These are phyloP conservation scores for Cytospora piceicola DNA, from an alignment of 2,329 filamentous ascomycete species.

Conservation along the genomic window DNA sequence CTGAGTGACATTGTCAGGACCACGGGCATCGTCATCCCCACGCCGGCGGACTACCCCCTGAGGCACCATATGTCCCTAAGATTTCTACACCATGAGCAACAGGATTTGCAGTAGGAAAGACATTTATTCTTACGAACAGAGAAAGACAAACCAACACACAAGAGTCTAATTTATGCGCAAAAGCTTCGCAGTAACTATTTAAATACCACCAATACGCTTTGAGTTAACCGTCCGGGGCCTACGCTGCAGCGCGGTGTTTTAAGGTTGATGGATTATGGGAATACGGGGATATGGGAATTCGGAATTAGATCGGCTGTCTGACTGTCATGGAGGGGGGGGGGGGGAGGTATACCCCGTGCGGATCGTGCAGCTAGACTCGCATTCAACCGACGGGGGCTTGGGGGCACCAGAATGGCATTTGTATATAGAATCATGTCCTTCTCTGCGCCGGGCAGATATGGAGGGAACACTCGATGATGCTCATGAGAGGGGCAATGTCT, in stretches of 20 bases:
- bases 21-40: conserved; percentile 14
- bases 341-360: not conserved
- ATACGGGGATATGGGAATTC: too few species aligned
- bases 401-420: not conserved
- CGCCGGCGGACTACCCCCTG: not conserved
- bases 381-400: not conserved
- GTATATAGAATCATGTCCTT: not conserved
- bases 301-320: not conserved
- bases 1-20: conserved; percentile 11
- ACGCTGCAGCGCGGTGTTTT: not conserved
- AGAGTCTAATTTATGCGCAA: not conserved
- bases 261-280: not conserved
- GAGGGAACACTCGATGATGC: not conserved
- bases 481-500: not conserved
- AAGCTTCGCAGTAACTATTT: not conserved
- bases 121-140: not conserved
- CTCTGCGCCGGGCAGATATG: not conserved
- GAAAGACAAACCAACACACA: not conserved
- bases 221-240: not conserved
- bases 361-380: not conserved
- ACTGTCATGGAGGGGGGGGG: not conserved
- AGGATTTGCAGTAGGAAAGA: not conserved
- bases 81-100: not conserved
- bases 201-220: not conserved
- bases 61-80: conserved; percentile 4